Conservation (phyloP, 352 stramenopile species). For the Globisporangium cylindrosporum region DNA sequence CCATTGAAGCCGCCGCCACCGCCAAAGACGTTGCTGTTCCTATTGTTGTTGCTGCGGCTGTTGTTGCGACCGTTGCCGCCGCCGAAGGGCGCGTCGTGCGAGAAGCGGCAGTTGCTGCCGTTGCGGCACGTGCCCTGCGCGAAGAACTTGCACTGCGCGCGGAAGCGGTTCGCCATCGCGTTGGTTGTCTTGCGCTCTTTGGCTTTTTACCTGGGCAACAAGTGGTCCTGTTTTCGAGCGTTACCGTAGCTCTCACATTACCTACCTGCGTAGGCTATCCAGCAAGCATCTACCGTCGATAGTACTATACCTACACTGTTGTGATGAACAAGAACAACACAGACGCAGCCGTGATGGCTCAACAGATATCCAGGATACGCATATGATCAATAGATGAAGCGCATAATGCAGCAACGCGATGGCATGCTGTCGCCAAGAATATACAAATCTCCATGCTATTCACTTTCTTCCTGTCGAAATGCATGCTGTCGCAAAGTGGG, state of each 20-base stretch:
- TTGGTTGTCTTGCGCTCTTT: no score
- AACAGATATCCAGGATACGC: not conserved
- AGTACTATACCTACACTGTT: no score
- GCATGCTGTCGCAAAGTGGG: no score
- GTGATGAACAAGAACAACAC: not conserved
- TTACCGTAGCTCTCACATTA: no score
- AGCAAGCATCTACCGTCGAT: no score
- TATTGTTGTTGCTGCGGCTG: constrained; percentile 7
- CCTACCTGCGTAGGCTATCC: no score
- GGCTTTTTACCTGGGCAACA: no score
- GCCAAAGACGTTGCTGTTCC: constrained; percentile 19
- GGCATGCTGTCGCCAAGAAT: not conserved
- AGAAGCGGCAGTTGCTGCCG: constrained; percentile 65
- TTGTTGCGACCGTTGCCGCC: constrained; percentile 13
- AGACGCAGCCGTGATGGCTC: not conserved
- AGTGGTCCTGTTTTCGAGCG: no score
- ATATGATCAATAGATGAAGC: not conserved
- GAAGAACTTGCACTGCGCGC: constrained; percentile 67
- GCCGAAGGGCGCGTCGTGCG: constrained; percentile 33
- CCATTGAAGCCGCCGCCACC: constrained; percentile 11
- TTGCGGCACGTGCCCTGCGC: constrained; percentile 68
- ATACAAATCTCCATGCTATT: no score
- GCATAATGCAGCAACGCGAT: not conserved
- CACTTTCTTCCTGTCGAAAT: no score
- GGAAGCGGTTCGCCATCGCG: not conserved